Evolutionary conservation across 1,284 basidiomycete genomes (phyloP).

Genomic region (Cystobasidium sp.): DNA sequence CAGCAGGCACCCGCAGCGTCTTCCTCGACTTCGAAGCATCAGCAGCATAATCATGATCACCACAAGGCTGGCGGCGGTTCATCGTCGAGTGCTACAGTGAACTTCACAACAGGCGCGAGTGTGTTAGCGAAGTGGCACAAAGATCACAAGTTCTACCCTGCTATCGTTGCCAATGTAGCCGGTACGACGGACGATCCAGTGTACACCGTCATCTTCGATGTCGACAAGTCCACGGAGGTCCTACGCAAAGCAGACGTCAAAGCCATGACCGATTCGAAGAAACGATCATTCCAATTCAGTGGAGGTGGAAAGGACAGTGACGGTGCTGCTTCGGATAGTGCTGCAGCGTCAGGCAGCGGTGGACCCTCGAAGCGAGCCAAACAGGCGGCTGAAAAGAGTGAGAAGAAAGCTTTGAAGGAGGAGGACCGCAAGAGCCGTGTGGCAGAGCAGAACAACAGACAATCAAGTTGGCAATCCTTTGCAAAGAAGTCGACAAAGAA

Average conservation of each 20-base stretch:
- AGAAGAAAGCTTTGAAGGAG: conserved; percentile 96
- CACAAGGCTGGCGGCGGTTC: conserved; percentile 29
- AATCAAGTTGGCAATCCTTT: conserved; percentile 96
- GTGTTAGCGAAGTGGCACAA: conserved; percentile 88
- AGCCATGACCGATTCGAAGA: conserved; percentile 50
- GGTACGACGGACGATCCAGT: conserved; percentile 82
- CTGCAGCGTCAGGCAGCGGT: conserved; percentile 13
- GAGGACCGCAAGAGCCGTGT: conserved; percentile 87
- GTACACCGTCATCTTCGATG: conserved; percentile 93
- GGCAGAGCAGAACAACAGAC: conserved; percentile 82
- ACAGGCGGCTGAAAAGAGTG: conserved; percentile 74
- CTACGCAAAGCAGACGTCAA: conserved; percentile 64
- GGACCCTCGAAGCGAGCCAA: conserved; percentile 67
- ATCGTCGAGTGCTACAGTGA: conserved; percentile 48
- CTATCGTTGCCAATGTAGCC: conserved; percentile 82
- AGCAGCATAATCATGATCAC: conserved; percentile 32
- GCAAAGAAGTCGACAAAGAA: conserved; percentile 96
- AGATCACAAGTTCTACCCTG: conserved; percentile 89
- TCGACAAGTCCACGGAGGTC: conserved; percentile 92
- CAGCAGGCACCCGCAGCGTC: conserved; percentile 36
- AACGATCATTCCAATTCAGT: conserved; percentile 48
- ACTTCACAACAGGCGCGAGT: conserved; percentile 78
- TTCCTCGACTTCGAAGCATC: conserved; percentile 16
- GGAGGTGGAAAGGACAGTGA: conserved; percentile 48
- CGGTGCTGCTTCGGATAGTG: conserved; percentile 28